Evolutionary conservation across 2,329 filamentous ascomycete genomes (phyloP), one percentile per base, ranked within the genome.

Genomic region (Arthrobotrys sinensis): DNA sequence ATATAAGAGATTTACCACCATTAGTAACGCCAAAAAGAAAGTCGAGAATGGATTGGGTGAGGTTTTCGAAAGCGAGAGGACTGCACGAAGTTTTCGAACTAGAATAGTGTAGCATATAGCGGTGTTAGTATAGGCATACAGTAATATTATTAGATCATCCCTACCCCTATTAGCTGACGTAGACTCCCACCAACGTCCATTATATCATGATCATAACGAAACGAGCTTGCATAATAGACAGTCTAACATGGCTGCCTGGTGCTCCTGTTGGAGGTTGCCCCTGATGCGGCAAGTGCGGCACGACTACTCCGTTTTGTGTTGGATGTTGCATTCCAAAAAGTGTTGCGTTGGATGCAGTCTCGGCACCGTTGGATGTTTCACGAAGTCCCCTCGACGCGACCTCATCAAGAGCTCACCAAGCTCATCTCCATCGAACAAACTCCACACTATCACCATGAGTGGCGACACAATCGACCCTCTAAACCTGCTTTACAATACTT

Each of bases 31-130:
- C 24, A 3, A 57, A 38, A 2, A 62, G 72, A 34, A 77, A 66
- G 21, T 77, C 72, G 4, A 65, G 72, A 36, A 77, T 77, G 72
- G 66, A 70, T 32, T 77, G 72, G 72, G 57, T 70, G 1, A 45
- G 72, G 24, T 77, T 77, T 62, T 77, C 72, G 6, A 77, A 24
- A 16, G 40, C 46, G 0, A 48, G 72, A 24, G 72, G 72, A 1
- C 34, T 77, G 10, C 36, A 65, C 5, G 72, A 77, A 55, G 66
- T 77, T 19, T 77, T 70, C 32, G 72, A 77, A 24, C 21, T 77
- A n/a, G 72, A 70, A 53, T 48, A 21, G 21, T 55, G 4, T 28
- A 28, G 24, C 2, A 28, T 28, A 4, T 2, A 28, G 24, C 24
- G 4, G 24, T 28, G 24, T 28, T 28, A 28, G 24, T 4, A 28